Evolutionary conservation across 306 rosid genomes (phyloP).

Genomic region (Urtica urens): DNA sequence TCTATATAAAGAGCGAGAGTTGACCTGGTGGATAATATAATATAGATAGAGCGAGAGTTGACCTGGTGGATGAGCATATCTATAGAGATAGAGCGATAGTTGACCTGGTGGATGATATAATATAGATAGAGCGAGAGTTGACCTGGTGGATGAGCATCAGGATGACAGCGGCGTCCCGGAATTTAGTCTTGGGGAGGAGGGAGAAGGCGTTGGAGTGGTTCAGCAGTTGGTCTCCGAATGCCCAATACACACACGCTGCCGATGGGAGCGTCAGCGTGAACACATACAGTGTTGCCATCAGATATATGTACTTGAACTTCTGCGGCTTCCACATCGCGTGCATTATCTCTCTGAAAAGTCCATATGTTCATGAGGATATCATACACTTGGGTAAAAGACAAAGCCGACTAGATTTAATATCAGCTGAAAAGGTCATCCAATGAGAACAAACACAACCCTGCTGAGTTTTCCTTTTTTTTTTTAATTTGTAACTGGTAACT

Average conservation of each 20-base stretch:
- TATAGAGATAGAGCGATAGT: too few relatives aligned
- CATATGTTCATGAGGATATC: conserved; percentile 3
- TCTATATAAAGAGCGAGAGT: too few relatives aligned
- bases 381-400: conserved; percentile 9
- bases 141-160: conserved; percentile 97
- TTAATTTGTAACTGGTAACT: background rate
- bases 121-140: background rate
- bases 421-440: conserved; percentile 1
- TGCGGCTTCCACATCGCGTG: conserved; percentile 99
- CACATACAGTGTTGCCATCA: conserved; percentile 81
- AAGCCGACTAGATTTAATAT: background rate
- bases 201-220: conserved; percentile 85
- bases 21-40: too few relatives aligned
- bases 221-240: conserved; percentile 80
- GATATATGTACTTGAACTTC: conserved; percentile 79
- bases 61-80: too few relatives aligned
- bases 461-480: too few relatives aligned
- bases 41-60: too few relatives aligned
- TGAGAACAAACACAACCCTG: background rate
- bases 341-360: conserved; percentile 75
- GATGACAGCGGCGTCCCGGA: conserved; percentile 79
- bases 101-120: too few relatives aligned
- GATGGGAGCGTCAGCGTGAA: conserved; percentile 87
- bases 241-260: conserved; percentile 82
- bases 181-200: conserved; percentile 65